Base-by-base conservation (phyloP, 140 eudicot species). In the Ambrosia hybrid region DNA sequence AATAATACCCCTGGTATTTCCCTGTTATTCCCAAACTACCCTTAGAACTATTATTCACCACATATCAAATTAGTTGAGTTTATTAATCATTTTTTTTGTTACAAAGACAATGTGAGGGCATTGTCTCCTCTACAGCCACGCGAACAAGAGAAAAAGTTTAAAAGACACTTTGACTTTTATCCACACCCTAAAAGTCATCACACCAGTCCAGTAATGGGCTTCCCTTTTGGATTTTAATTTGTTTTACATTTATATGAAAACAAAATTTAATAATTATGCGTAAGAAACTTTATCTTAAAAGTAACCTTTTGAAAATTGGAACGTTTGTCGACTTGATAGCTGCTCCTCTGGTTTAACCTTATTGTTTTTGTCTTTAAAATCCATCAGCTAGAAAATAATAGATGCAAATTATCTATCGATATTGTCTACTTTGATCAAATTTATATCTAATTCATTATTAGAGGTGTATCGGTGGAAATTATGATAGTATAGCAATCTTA, bases 151-250 rank as follows among this genome's bases (percentile, higher is more conserved):
- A 71, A 30, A 78, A 77, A 71, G 82, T 71, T 71, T 52, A 76
- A 68, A 71, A 71, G 77, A 71, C 63, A 48, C 36, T 37, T 78
- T 78, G 77, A 78, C 82, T 78, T 78, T 77, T 43, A 52, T 65
- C 67, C 46, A 48, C 60, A 51, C 39, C 5, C 51, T 10, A 63
- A 77, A 77, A 77, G 73, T 71, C 73, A 62, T 63, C 73, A 63
- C 77, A 52, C 53, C 61, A 38, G 15, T 49, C 26, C 8, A 37
- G 33, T 30, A 30, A 41, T 51, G 21, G 57, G 46, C 9, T 53
- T 12, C 59, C 9, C 59, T 60, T 60, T 72, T 60, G 57, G 17
- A 66, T 26, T 66, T 75, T 30, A 13, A 33, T 55, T 49, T 69
- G 13, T 15, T 14, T 14, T 17, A 49, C 6, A 30, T 48, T 33